These are phyloP conservation scores for Verticillium nonalfalfae DNA, from an alignment of 2,329 filamentous ascomycete species.

Conservation along the genomic window DNA sequence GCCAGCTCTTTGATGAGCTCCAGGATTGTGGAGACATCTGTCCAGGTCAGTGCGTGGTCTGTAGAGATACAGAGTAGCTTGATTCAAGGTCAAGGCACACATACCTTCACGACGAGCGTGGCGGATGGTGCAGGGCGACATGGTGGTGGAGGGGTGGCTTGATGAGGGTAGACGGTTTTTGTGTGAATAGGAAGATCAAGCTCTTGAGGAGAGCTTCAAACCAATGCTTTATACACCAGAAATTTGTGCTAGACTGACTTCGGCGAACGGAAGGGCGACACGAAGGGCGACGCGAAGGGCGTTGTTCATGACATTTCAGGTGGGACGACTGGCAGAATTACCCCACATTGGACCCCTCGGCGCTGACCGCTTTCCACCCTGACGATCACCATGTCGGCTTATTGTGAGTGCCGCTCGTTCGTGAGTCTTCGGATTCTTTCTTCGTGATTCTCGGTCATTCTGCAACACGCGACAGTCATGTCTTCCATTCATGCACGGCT, in stretches of 20 bases:
- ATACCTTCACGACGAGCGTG: slow-evolving; percentile 56
- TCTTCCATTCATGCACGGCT: too few relatives aligned
- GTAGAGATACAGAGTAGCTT: neutral
- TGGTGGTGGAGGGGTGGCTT: slow-evolving; percentile 9
- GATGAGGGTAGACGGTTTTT: neutral
- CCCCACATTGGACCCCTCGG: neutral
- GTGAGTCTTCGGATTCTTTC: neutral
- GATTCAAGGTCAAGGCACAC: neutral
- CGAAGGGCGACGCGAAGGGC: neutral
- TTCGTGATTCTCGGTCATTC: too few relatives aligned
- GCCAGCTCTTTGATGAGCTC: slow-evolving; percentile 79
- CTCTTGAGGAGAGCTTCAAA: neutral
- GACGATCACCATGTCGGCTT: neutral
- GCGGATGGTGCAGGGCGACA: slow-evolving; percentile 37
- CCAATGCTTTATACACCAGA: neutral
- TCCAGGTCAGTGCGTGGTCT: neutral
- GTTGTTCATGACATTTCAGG: neutral
- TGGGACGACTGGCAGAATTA: neutral
- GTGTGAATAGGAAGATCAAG: neutral
- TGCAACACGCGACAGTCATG: too few relatives aligned
- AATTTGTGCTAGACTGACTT: neutral
- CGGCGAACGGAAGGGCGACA: neutral
- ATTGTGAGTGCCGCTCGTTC: neutral
- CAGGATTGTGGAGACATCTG: slow-evolving; percentile 80
- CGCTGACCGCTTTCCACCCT: neutral